These are phyloP conservation scores for Gossypium trilobum DNA, from an alignment of 441 rosid genomes.

Conservation along the genomic window DNA sequence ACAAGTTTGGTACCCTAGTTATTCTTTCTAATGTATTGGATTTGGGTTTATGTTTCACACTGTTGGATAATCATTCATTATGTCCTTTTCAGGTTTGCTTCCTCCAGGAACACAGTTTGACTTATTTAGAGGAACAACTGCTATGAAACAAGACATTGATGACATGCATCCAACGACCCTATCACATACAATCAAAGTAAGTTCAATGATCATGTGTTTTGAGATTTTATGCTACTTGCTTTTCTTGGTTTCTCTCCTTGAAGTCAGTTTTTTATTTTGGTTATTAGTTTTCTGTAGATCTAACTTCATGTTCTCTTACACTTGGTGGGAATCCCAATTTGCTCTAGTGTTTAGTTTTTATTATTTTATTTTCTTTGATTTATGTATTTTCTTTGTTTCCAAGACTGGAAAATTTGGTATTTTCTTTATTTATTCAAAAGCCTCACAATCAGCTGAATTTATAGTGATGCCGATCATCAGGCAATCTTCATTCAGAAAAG, in stretches of 20 bases:
- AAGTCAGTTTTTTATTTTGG: neutral
- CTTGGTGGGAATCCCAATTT: neutral
- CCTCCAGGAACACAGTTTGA: conserved; percentile 99
- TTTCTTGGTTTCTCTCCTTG: neutral
- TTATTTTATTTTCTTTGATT: neutral
- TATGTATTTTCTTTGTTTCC: neutral
- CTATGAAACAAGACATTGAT: conserved; percentile 96
- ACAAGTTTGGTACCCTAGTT: neutral
- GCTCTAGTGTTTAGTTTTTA: neutral
- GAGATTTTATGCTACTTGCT: neutral
- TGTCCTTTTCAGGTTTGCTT: conserved; percentile 57
- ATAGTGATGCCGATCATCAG: neutral
- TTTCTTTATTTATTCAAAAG: neutral
- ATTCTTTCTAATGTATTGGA: neutral
- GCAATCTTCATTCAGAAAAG: neutral
- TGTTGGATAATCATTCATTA: neutral
- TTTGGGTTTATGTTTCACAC: neutral
- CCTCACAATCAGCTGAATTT: neutral
- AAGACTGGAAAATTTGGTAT: neutral
- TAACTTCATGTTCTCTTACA: neutral
- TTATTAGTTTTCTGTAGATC: neutral
- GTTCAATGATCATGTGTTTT: neutral
- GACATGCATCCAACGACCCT: conserved; percentile 80
- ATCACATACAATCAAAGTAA: conserved; percentile 79
- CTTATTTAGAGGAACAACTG: conserved; percentile 93